A percentile compares a stretch with the other conserved stretches of the same genome.
These are phyloP conservation scores for Pseudopithomyces chartarum DNA, from an alignment of 2,329 filamentous ascomycete species.

Conservation along the genomic window DNA sequence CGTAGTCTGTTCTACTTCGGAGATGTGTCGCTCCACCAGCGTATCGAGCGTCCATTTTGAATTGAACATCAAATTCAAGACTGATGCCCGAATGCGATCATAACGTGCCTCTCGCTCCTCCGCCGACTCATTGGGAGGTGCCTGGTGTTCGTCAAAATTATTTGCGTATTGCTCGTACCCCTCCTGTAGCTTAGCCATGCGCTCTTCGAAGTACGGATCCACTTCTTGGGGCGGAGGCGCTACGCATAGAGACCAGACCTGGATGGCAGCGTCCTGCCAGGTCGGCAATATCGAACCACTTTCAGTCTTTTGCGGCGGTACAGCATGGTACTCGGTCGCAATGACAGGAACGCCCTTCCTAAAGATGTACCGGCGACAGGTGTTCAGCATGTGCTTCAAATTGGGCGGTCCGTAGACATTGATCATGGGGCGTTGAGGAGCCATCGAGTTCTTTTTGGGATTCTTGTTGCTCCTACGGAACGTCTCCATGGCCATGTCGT, in stretches of 20 bases:
- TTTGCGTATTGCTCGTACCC: slow-evolving; percentile 33
- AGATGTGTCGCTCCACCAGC: slow-evolving; percentile 68
- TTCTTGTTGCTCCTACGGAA: slow-evolving; percentile 26
- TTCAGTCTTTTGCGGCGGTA: slow-evolving; percentile 29
- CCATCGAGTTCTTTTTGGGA: slow-evolving; percentile 14
- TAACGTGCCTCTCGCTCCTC: slow-evolving; percentile 48
- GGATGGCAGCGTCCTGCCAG: slow-evolving; percentile 76
- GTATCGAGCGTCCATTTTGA: slow-evolving; percentile 76
- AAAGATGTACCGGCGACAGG: slow-evolving; percentile 82
- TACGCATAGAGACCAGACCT: slow-evolving; percentile 82
- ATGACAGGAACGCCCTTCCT: slow-evolving; percentile 78
- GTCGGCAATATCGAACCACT: slow-evolving; percentile 59
- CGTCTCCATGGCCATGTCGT: slow-evolving; percentile 49
- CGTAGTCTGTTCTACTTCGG: slow-evolving; percentile 69
- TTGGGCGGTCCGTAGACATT: slow-evolving; percentile 82
- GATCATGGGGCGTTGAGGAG: slow-evolving; percentile 34
- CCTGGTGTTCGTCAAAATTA: slow-evolving; percentile 37
- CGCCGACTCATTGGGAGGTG: slow-evolving; percentile 30
- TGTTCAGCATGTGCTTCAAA: slow-evolving; percentile 78
- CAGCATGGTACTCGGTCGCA: slow-evolving; percentile 66
- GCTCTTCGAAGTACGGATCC: slow-evolving; percentile 20
- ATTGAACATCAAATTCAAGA: slow-evolving; percentile 79
- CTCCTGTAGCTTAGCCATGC: slow-evolving; percentile 25
- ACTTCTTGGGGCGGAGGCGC: slow-evolving; percentile 28
- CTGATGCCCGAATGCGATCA: slow-evolving; percentile 60